phyloP scores from a whole-genome alignment of 495 filamentous ascomycete species.

The Pyronema domesticum region DNA sequence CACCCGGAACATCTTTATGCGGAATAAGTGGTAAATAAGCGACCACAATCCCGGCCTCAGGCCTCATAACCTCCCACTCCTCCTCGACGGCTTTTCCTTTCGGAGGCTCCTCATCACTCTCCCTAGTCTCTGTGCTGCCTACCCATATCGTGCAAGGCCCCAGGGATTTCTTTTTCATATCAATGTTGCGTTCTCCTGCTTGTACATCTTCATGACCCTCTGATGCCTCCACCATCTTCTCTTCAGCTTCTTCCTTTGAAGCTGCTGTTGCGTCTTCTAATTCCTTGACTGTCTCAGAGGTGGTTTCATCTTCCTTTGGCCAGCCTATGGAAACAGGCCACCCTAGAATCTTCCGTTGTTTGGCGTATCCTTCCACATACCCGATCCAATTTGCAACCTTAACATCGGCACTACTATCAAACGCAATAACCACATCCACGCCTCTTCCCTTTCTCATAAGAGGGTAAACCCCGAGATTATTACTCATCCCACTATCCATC shows the following conservation, averaged over 20 bases:
- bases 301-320: conserved; percentile 43
- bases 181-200: conserved; percentile 12
- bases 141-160: conserved; percentile 93
- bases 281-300: conserved; percentile 36
- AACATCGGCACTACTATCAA: conserved; percentile 71
- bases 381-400: conserved; percentile 85
- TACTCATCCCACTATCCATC: conserved; percentile 96
- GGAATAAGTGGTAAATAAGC: conserved; percentile 80
- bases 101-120: conserved; percentile 35
- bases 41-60: conserved; percentile 59
- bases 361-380: conserved; percentile 78
- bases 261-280: conserved; percentile 51
- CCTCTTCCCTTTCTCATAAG: conserved; percentile 71
- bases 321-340: conserved; percentile 88
- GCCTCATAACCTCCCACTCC: conserved; percentile 55
- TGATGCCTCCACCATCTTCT: conserved; percentile 44
- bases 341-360: conserved; percentile 70
- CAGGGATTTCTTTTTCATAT: conserved; percentile 37
- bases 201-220: conserved; percentile 26
- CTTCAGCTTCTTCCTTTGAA: conserved; percentile 38
- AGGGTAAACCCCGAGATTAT: conserved; percentile 91
- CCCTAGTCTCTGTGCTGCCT: conserved; percentile 55
- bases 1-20: conserved; percentile 57
- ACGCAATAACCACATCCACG: conserved; percentile 79
- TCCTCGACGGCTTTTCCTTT: conserved; percentile 44